Percentiles rank a stretch among this genome's conserved stretches.
These are phyloP conservation scores for Trebouxia sp. DNA, from an alignment of 139 green algal species.

Conservation along the genomic window DNA sequence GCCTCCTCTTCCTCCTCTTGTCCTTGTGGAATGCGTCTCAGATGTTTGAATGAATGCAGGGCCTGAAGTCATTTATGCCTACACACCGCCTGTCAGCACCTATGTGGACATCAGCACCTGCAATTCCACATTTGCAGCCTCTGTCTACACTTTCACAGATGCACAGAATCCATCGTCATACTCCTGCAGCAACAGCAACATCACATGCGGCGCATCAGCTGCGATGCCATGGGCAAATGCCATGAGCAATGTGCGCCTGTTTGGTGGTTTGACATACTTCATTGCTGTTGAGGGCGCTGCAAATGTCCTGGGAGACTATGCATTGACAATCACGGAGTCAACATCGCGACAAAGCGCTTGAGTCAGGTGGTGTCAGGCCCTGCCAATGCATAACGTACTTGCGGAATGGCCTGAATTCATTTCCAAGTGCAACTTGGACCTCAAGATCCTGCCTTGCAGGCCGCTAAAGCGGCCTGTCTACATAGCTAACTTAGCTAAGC, in stretches of 20 bases:
- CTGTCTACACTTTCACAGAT: neutral
- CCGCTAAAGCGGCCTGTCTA: too few species aligned
- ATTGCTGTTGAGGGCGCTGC: neutral
- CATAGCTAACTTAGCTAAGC: too few species aligned
- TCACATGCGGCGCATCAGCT: neutral
- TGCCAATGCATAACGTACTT: too few species aligned
- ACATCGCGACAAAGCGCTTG: neutral
- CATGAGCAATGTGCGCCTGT: neutral
- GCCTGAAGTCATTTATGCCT: neutral
- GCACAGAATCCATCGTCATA: neutral
- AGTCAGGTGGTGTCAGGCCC: too few species aligned
- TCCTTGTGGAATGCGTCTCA: too few species aligned
- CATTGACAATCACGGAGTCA: neutral
- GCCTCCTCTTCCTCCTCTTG: too few species aligned
- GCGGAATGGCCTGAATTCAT: too few species aligned
- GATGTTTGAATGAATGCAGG: too few species aligned
- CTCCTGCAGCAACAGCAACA: neutral
- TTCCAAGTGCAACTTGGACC: too few species aligned
- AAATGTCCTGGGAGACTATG: neutral
- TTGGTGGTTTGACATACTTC: neutral
- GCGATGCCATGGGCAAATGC: neutral
- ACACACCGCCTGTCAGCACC: neutral
- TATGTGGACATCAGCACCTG: conserved; percentile 1
- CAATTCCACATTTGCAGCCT: neutral
- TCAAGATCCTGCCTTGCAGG: too few species aligned